These are phyloP conservation scores for Komagataea norvegica DNA, from an alignment of 1,139 yeast species.

Conservation along the genomic window DNA sequence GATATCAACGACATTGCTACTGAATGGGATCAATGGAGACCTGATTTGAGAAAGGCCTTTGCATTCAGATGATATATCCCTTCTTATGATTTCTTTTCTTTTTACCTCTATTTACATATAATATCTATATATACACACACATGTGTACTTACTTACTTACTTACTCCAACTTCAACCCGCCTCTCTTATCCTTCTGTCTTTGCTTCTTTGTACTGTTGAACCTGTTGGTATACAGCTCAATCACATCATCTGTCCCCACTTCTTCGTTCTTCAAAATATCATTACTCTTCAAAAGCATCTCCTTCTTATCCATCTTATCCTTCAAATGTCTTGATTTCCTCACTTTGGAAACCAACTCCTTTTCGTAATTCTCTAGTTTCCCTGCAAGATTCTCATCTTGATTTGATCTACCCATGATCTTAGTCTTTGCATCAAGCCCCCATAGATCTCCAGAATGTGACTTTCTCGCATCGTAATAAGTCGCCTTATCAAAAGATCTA, in stretches of 20 bases:
- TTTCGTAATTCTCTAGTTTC: constrained; percentile 28
- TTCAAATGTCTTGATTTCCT: constrained; percentile 23
- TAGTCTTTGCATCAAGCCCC: constrained; percentile 75
- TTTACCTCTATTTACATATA: not conserved
- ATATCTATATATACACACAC: not conserved
- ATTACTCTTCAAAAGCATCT: constrained; percentile 11
- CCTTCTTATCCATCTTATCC: constrained; percentile 22
- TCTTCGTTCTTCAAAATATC: constrained; percentile 12
- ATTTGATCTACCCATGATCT: constrained; percentile 30
- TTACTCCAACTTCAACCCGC: constrained; percentile 8
- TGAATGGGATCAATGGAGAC: constrained; percentile 12
- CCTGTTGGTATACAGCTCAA: constrained; percentile 21
- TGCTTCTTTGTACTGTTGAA: constrained; percentile 24
- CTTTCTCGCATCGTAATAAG: constrained; percentile 88
- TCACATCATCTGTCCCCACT: constrained; percentile 21
- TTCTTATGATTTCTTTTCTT: too few relatives aligned
- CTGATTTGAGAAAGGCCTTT: constrained; percentile 9
- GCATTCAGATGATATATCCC: constrained; percentile 1
- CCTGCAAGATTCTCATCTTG: constrained; percentile 27
- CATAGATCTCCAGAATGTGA: constrained; percentile 82
- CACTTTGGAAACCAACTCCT: constrained; percentile 16
- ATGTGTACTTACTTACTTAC: not conserved
- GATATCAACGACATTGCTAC: constrained; percentile 2
- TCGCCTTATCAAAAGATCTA: constrained; percentile 67
- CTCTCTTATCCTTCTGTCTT: constrained; percentile 16